Percentiles rank a stretch among this genome's conserved stretches.
phyloP scores from a whole-genome alignment of 345 rosid species.

The Eucalyptus regnans region DNA sequence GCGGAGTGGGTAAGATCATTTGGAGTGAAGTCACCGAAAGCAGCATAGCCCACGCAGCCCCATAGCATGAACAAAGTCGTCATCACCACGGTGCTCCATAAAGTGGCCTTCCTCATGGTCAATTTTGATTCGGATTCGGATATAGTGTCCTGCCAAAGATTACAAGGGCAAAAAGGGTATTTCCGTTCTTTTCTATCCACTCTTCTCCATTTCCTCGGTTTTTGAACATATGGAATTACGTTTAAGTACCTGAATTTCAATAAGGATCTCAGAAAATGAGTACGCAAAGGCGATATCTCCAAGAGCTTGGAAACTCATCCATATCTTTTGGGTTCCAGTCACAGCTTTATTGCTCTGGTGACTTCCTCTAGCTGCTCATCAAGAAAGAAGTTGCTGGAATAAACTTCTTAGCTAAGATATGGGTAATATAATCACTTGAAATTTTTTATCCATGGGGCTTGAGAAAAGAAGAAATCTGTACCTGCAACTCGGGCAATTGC shows the following conservation, averaged over 20 bases:
- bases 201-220: background rate
- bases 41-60: constrained; percentile 48
- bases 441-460: background rate
- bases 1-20: constrained; percentile 22
- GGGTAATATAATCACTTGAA: background rate
- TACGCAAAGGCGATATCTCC: constrained; percentile 73
- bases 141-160: constrained; percentile 20
- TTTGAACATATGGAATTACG: background rate
- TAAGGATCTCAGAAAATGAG: constrained; percentile 53
- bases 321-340: constrained; percentile 45
- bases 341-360: constrained; percentile 26
- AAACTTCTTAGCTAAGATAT: background rate
- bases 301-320: constrained; percentile 67
- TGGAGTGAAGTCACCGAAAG: constrained; percentile 38
- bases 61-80: constrained; percentile 34
- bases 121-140: too few species aligned
- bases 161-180: background rate
- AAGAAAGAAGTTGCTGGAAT: background rate
- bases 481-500: constrained; percentile 30
- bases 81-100: constrained; percentile 14
- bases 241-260: constrained; percentile 61
- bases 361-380: constrained; percentile 22
- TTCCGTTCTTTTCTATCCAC: background rate
- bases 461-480: background rate
- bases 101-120: constrained; percentile 35